Conservation (phyloP, 208 protist genomes). For the Phytomonas francai region DNA sequence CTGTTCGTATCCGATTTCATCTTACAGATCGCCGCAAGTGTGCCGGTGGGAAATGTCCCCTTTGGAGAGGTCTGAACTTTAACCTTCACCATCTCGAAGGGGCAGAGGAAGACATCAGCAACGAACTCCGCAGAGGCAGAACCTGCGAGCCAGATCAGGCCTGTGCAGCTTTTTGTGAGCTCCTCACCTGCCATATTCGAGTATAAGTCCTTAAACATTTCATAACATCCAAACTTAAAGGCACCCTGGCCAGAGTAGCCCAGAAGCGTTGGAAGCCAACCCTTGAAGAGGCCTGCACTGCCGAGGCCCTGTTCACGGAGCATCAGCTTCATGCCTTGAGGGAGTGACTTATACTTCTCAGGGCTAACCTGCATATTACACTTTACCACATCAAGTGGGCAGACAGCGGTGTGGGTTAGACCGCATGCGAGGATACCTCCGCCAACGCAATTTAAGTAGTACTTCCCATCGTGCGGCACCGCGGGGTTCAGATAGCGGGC, state of each 20-base stretch:
- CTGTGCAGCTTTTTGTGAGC: slow-evolving; percentile 50
- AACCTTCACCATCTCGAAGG: slow-evolving; percentile 93
- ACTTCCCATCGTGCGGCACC: slow-evolving; percentile 60
- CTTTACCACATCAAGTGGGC: slow-evolving; percentile 95
- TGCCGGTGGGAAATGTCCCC: slow-evolving; percentile 71
- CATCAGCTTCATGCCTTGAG: slow-evolving; percentile 57
- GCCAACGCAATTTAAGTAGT: slow-evolving; percentile 91
- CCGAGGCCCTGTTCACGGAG: slow-evolving; percentile 63
- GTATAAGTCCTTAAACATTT: slow-evolving; percentile 92
- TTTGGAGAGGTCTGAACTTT: slow-evolving; percentile 85
- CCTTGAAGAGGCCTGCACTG: slow-evolving; percentile 68
- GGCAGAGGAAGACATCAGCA: slow-evolving; percentile 94
- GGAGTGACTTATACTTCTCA: slow-evolving; percentile 79
- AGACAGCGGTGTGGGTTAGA: slow-evolving; percentile 91
- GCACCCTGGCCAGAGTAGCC: slow-evolving; percentile 92
- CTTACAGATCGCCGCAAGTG: slow-evolving; percentile 49
- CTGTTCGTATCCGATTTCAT: slow-evolving; percentile 66
- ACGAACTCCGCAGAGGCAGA: slow-evolving; percentile 95
- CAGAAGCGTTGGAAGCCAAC: slow-evolving; percentile 88
- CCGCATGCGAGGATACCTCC: slow-evolving; percentile 92
- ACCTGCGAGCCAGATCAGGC: slow-evolving; percentile 84
- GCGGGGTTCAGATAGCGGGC: slow-evolving; percentile 66
- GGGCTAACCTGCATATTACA: slow-evolving; percentile 93
- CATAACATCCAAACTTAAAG: slow-evolving; percentile 93
- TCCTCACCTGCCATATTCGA: slow-evolving; percentile 86